Base-by-base conservation (phyloP, 345 rosid species). In the Xanthoceras sorbifolium region DNA sequence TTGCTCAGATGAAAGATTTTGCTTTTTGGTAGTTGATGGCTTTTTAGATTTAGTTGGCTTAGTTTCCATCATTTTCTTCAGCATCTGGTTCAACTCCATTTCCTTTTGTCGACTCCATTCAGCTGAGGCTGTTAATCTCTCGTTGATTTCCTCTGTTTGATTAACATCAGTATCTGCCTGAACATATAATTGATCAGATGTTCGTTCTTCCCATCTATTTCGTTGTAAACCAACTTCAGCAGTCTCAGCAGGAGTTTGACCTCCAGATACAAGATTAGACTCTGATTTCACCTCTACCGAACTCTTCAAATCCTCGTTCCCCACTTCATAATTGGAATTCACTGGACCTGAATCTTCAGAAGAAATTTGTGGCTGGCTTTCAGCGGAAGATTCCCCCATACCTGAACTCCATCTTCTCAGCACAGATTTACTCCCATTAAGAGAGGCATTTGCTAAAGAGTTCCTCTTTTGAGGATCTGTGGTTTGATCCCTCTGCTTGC, bases 331-430 rank as follows among this genome's bases (percentile, higher is more conserved):
- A 76, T 64, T 59, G 52, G 80, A 57, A 76, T 77, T 70, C 23
- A 59, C 76, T 17, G 80, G 72, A 77, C 63, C 57, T 66, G 71
- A 52, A 69, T 80, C 86, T 46, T 78, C 87, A 4, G 73, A 63
- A 75, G 67, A 62, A 76, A 59, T 69, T 40, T 81, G 80, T 28
- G 70, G 72, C 75, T 83, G 82, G 40, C 71, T 80, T 63, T 82
- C 83, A 69, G 73, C 72, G 55, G 87, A 84, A 44, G 81, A 69
- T 61, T 82, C 90, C 26, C 82, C 80, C 77, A 82, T 72, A 82
- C 88, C 84, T 59, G 85, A 67, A 86, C 92, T 87, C 94, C 94
- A 90, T 82, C 94, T 87, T 82, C 89, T 88, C 77, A 90, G 77
- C 34, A 90, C 89, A 26, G 88, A 71, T 76, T 90, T 89, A 74